Base-by-base conservation (phyloP, 2,329 filamentous ascomycete species). In the Meredithiella fracta region DNA sequence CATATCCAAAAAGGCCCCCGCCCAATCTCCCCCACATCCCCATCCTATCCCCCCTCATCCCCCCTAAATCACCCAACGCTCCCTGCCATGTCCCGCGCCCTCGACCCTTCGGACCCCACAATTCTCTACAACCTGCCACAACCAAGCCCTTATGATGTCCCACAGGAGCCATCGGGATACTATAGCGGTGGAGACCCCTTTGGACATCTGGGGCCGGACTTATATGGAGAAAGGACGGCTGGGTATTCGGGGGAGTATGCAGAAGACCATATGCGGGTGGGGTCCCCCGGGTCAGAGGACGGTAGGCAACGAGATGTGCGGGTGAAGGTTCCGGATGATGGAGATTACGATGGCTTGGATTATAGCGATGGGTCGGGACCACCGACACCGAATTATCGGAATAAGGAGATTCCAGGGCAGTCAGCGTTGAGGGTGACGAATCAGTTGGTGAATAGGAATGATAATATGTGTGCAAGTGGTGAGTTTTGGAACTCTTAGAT, bases 401-500 rank as follows among this genome's bases (percentile, higher is more conserved):
- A 44, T 29, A 51, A n/a, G 49, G 51, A 31, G 25, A 54, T 38
- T 53, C 53, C 38, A 29, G 55, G 23, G 38, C 53, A 29, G 50
- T 44, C 57, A 9, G 47, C 53, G 3, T 34, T 59, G 25, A 34
- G 57, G 44, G 50, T 59, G 15, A 53, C 50, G 22, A 59, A 59
- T 38, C 50, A 55, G 29, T 54, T 87, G 51, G 72, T 82, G 49
- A 73, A 77, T 63, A 75, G 79, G 65, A 80, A 76, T 55, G 77
- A 82, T 59, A 77, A 76, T 59, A 75, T 87, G 67, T 85, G 83
- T 64, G 80, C 81, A 29, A 79, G 79, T 49, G 74, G 82, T 78
- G 67, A 69, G 77, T 63, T 53, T 57, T 40, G 29, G 5, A 11
- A 34, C 5, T 5, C 29, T 5, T 34, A 34, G 29, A 34, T 5